Conservation (phyloP, 169 alveolate genomes). For the Theileria parva region DNA sequence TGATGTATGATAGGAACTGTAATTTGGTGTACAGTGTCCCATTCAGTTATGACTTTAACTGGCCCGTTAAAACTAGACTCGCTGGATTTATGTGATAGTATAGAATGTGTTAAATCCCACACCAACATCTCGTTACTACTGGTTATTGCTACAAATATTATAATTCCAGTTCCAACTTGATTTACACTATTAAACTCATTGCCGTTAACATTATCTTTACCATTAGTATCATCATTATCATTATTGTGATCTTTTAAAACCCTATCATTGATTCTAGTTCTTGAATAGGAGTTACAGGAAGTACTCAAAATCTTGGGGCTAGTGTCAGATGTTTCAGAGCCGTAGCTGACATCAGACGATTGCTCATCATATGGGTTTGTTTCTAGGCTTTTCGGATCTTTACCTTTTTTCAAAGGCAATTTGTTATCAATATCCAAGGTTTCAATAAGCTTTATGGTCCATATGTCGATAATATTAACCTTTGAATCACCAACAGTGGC, state of each 20-base stretch:
- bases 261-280: neutral
- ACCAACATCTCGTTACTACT: constrained; percentile 54
- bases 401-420: neutral
- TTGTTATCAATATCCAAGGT: constrained; percentile 32
- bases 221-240: neutral
- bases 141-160: constrained; percentile 36
- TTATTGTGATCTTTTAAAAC: neutral
- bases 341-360: neutral
- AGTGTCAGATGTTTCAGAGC: neutral
- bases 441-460: constrained; percentile 61
- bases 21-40: constrained; percentile 36
- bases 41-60: constrained; percentile 43
- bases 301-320: constrained; percentile 5
- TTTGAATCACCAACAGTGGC: constrained; percentile 57
- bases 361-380: neutral
- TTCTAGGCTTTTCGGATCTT: neutral
- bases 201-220: no score
- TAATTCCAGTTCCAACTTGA: constrained; percentile 2
- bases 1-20: constrained; percentile 1
- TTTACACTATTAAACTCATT: neutral
- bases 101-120: constrained; percentile 61
- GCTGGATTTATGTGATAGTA: constrained; percentile 27
- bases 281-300: neutral
- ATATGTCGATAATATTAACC: constrained; percentile 56
- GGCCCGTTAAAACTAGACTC: constrained; percentile 42